phyloP scores from a whole-genome alignment of 208 protist genomes.

The Leishmania mexicana region DNA sequence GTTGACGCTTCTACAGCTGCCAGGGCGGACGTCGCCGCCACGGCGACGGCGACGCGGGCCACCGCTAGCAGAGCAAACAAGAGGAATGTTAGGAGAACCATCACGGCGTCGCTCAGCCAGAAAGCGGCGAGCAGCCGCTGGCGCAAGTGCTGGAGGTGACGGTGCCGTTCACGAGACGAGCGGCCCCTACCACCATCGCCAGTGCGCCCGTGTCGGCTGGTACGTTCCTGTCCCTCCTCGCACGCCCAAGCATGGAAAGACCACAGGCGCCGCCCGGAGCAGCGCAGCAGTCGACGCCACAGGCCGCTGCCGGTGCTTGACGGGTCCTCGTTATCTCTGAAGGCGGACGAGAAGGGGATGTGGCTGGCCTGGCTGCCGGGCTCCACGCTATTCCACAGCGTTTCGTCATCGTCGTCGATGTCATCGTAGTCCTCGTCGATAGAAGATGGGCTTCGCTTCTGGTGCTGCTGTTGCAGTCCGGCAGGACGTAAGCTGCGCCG shows the following conservation, averaged over 20 bases:
- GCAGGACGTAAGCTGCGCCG: not conserved
- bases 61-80: constrained; percentile 17
- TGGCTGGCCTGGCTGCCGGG: not conserved
- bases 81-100: not conserved
- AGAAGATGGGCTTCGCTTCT: not conserved
- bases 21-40: constrained; percentile 2
- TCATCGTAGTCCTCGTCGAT: not conserved
- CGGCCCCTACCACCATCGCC: not conserved
- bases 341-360: not conserved
- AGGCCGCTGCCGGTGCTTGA: not conserved
- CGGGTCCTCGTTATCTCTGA: not conserved
- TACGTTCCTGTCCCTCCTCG: not conserved
- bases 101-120: constrained; percentile 13
- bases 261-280: not conserved
- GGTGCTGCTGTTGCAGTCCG: not conserved
- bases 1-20: not conserved
- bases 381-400: not conserved
- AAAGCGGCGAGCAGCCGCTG: constrained; percentile 15
- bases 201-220: not conserved
- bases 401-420: not conserved
- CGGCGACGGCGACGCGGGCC: constrained; percentile 12
- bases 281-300: not conserved
- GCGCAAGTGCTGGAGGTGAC: not conserved
- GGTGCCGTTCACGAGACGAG: not conserved
- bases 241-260: not conserved